Base-by-base conservation (phyloP, 2,329 filamentous ascomycete genomes). In the Sphaerulina vaccinii region DNA sequence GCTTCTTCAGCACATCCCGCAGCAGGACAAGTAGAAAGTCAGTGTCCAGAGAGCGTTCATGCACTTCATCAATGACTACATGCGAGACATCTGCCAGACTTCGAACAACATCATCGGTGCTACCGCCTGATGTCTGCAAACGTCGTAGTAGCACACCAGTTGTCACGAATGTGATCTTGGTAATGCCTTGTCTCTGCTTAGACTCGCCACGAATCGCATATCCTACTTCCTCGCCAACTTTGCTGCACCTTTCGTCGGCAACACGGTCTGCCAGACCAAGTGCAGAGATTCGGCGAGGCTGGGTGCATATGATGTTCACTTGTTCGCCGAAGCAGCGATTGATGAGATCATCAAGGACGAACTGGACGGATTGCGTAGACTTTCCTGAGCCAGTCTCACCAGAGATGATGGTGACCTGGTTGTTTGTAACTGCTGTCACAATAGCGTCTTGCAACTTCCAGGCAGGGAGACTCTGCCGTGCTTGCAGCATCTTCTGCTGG, bases 301-400 rank as follows among this genome's bases (percentile, higher is more conserved):
- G 93, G 0, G 93, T 99, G 64, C 95, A 96, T 54, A 99, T 84
- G 57, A 99, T 95, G 65, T 95, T 96, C 24, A 86, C 88, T 10
- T 82, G 82, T 10, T 81, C 81, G 2, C 92, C 93, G 7, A 95
- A 77, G 6, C 85, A 82, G 39, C 81, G 79, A 55, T 81, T 78
- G 62, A 96, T 95, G 57, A 97, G 75, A 62, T 97, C 89, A 64
- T 99, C 93, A 1, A 99, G 78, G 37, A 99, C 80, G 70, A 97
- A 99, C 69, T 99, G 93, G 27, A 97, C 90, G 2, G 90, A 93
- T 69, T 99, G 93, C 0, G 93, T 97, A 42, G 89, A 96, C 71
- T 99, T 99, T 66, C 93, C 93, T 15, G 90, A 96, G 47, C 93
- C 93, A 3, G 93, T 99, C 72, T 97, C 93, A 61, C 93, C 93